phyloP scores from a whole-genome alignment of 345 rosid genomes.

The Arabis alpina region DNA sequence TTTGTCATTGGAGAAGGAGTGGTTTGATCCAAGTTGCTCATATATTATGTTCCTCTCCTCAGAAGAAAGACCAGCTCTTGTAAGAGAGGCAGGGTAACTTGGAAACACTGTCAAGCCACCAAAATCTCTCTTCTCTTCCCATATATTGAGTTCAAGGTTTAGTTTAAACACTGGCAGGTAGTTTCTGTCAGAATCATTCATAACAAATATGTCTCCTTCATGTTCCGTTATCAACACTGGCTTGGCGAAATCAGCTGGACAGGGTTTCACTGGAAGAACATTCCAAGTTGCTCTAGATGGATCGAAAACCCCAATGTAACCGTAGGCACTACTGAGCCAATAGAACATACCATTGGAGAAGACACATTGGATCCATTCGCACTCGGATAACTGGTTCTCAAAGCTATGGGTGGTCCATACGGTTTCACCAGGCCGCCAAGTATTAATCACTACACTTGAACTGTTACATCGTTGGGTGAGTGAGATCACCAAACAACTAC shows the following conservation, averaged over 20 bases:
- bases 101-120: slow-evolving; percentile 14
- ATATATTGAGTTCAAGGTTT: background rate
- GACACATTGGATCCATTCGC: background rate
- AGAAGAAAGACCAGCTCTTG: background rate
- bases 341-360: background rate
- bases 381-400: background rate
- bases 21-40: background rate
- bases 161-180: background rate
- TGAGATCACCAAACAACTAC: background rate
- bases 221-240: slow-evolving; percentile 7
- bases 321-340: background rate
- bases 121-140: slow-evolving; percentile 15
- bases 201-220: slow-evolving; percentile 11
- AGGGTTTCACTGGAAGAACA: background rate
- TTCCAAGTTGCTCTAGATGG: background rate
- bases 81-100: background rate
- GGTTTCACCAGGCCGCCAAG: slow-evolving; percentile 11
- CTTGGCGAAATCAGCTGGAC: background rate
- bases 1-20: too few species aligned
- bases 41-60: background rate
- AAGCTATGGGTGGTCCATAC: background rate
- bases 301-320: background rate
- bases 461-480: background rate
- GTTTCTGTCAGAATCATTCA: background rate
- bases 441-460: background rate